Conservation (phyloP, 2,329 filamentous ascomycete genomes). For the Periconia sp. region DNA sequence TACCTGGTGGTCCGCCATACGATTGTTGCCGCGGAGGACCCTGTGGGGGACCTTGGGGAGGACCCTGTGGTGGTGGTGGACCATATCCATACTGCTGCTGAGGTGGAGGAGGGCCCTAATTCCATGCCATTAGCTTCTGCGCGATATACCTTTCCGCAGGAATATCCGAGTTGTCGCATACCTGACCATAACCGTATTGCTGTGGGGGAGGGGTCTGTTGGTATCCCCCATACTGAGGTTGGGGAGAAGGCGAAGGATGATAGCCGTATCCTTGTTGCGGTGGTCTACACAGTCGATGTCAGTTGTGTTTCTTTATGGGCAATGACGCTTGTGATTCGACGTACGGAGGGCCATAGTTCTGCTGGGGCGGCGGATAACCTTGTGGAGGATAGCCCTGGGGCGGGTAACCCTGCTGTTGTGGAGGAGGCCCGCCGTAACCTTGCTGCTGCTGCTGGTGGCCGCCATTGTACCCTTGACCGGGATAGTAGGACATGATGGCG, state of each 20-base stretch:
- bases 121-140: slow-evolving; percentile 20
- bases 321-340: slow-evolving; percentile 8
- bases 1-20: slow-evolving; percentile 24
- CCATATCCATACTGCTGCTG: slow-evolving; percentile 33
- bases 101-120: slow-evolving; percentile 36
- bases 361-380: slow-evolving; percentile 22
- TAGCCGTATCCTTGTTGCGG: slow-evolving; percentile 44
- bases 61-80: slow-evolving; percentile 18
- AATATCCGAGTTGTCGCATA: slow-evolving; percentile 16
- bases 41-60: neutral
- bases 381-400: slow-evolving; percentile 24
- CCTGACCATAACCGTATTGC: slow-evolving; percentile 48
- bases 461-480: slow-evolving; percentile 46
- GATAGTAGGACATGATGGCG: slow-evolving; percentile 44
- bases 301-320: slow-evolving; percentile 3
- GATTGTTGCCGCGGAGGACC: slow-evolving; percentile 20
- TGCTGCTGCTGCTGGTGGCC: slow-evolving; percentile 36
- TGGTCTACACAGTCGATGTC: slow-evolving; percentile 18
- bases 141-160: neutral
- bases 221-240: slow-evolving; percentile 42
- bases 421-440: slow-evolving; percentile 33
- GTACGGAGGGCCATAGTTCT: slow-evolving; percentile 34
- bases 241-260: slow-evolving; percentile 39
- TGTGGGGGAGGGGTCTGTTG: slow-evolving; percentile 46
- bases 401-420: slow-evolving; percentile 41